Evolutionary conservation across 2,329 filamentous ascomycete species (phyloP).

Genomic region (Phialophora expanda): DNA sequence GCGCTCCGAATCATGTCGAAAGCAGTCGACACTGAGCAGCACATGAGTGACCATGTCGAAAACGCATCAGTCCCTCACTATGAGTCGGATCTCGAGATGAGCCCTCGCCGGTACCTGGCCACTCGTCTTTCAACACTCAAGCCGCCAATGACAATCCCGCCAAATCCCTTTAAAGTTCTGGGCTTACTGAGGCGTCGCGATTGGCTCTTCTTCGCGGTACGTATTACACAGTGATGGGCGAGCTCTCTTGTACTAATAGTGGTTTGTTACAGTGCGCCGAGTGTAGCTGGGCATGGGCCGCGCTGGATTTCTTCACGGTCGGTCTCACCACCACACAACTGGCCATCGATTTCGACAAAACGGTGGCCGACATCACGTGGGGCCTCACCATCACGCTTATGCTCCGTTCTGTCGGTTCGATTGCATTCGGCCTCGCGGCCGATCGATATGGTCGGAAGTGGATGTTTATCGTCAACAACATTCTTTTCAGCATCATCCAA

Average conservation of each 20-base stretch:
- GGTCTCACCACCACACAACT: constrained; percentile 62
- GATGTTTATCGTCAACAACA: constrained; percentile 64
- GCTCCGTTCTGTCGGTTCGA: constrained; percentile 64
- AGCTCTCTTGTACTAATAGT: too few species aligned
- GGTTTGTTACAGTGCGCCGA: too few species aligned
- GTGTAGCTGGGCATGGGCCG: constrained; percentile 55
- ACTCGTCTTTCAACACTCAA: constrained; percentile 2
- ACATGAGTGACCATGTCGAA: too few species aligned
- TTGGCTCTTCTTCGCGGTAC: constrained; percentile 1
- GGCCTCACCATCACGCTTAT: constrained; percentile 63
- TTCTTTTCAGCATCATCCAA: constrained; percentile 66
- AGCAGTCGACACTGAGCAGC: too few species aligned
- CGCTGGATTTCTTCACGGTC: constrained; percentile 68
- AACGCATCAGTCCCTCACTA: too few species aligned
- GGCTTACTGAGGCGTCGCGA: neutral
- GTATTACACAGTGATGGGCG: neutral
- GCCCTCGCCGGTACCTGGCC: neutral
- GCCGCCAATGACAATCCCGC: constrained; percentile 7
- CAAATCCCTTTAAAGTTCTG: neutral
- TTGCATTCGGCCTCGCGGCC: constrained; percentile 61
- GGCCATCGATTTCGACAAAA: constrained; percentile 59
- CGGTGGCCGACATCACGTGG: constrained; percentile 66
- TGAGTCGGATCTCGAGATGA: constrained; percentile 1
- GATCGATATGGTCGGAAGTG: constrained; percentile 64
- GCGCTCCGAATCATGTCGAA: too few species aligned